Evolutionary conservation across 805 yeast species (phyloP).

Genomic region (Zygoascus bituminiphila): DNA sequence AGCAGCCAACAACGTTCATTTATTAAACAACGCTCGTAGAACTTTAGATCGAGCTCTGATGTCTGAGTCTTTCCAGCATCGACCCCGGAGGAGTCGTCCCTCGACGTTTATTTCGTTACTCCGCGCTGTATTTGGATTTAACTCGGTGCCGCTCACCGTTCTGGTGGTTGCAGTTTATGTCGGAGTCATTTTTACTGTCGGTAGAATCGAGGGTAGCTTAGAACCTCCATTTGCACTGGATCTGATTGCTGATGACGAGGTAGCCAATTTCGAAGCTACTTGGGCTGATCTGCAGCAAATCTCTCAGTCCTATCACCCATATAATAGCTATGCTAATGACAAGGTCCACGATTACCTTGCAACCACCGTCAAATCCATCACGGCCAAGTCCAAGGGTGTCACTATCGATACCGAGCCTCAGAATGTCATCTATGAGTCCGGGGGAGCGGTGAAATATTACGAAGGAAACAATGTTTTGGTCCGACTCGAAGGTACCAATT

Average conservation of each 20-base stretch:
- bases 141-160: background rate
- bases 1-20: background rate
- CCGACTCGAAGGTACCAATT: slow-evolving; percentile 55
- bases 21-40: background rate
- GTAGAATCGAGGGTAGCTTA: background rate
- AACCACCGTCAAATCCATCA: slow-evolving; percentile 34
- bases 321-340: slow-evolving; percentile 68
- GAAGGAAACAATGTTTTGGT: slow-evolving; percentile 79
- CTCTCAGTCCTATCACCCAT: slow-evolving; percentile 65
- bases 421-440: slow-evolving; percentile 9
- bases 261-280: slow-evolving; percentile 24
- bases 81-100: background rate
- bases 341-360: slow-evolving; percentile 61
- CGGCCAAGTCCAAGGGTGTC: slow-evolving; percentile 36
- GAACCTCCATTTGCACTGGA: slow-evolving; percentile 6
- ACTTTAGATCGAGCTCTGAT: background rate
- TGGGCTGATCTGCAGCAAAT: slow-evolving; percentile 72
- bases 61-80: background rate
- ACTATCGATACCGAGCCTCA: slow-evolving; percentile 30
- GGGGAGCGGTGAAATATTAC: slow-evolving; percentile 53
- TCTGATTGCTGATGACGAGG: slow-evolving; percentile 6
- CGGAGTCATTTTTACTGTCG: slow-evolving; percentile 1
- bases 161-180: background rate
- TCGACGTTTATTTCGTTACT: background rate
- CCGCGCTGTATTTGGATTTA: background rate